These are phyloP conservation scores for Maudiozyma bulderi DNA, from an alignment of 805 yeast species.

Conservation along the genomic window DNA sequence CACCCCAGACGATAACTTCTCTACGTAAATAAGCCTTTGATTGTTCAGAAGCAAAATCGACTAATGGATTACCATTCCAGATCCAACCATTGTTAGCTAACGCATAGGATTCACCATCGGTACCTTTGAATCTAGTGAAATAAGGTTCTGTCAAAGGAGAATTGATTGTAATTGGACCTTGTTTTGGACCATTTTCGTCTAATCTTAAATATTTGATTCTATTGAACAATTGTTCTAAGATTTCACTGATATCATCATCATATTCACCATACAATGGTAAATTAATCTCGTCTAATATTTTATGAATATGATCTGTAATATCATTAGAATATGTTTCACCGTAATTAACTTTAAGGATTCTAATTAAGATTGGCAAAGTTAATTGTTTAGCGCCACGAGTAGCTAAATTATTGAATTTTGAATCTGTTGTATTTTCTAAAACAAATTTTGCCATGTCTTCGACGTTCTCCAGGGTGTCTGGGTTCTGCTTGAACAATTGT, in stretches of 20 bases:
- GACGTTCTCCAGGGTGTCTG: conserved; percentile 30
- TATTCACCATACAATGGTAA: conserved; percentile 59
- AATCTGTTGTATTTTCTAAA: conserved; percentile 31
- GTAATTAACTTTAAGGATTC: conserved; percentile 36
- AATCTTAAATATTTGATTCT: conserved; percentile 69
- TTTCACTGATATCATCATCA: conserved; percentile 61
- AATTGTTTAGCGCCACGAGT: conserved; percentile 47
- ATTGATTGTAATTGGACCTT: conserved; percentile 52
- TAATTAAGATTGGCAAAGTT: conserved; percentile 41
- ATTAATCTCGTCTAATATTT: conserved; percentile 69
- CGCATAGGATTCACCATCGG: conserved; percentile 51
- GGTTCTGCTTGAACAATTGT: background rate
- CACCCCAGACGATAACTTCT: conserved; percentile 96
- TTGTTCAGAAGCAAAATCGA: conserved; percentile 78
- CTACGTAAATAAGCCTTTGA: conserved; percentile 79
- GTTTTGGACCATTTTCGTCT: conserved; percentile 71
- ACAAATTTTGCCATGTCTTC: conserved; percentile 42
- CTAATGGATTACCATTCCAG: conserved; percentile 92
- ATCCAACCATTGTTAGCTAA: conserved; percentile 97
- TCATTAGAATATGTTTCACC: conserved; percentile 28
- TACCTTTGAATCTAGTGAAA: conserved; percentile 58
- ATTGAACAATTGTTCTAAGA: conserved; percentile 60
- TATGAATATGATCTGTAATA: conserved; percentile 28
- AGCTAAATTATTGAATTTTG: conserved; percentile 35
- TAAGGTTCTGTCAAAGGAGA: conserved; percentile 76